phyloP scores from a whole-genome alignment of 495 filamentous ascomycete genomes.

The Astrocystis sublimbata region DNA sequence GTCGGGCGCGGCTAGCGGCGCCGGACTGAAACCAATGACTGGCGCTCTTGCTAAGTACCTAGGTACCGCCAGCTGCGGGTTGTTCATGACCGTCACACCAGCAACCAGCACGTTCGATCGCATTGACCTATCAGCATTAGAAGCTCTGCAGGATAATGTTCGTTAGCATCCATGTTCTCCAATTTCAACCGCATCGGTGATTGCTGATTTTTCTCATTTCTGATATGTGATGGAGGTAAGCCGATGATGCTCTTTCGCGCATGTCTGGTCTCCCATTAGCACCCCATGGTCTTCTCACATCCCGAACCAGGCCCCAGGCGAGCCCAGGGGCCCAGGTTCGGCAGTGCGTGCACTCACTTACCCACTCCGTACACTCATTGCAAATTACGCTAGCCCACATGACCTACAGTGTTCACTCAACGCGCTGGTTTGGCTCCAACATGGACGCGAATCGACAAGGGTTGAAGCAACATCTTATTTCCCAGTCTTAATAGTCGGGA shows the following conservation, averaged over 20 bases:
- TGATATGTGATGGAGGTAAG: too few species aligned
- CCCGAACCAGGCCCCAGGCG: too few species aligned
- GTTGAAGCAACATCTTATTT: not conserved
- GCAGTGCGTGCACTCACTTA: not conserved
- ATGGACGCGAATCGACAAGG: not conserved
- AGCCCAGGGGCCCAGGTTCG: too few species aligned
- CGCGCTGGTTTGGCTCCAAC: not conserved
- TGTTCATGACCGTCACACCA: not conserved
- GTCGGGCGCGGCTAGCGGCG: slow-evolving; percentile 23
- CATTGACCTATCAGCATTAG: not conserved
- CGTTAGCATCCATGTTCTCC: not conserved
- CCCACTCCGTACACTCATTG: not conserved
- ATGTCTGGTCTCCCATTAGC: not conserved
- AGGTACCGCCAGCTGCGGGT: slow-evolving; percentile 4
- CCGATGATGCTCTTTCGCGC: not conserved
- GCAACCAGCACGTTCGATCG: not conserved
- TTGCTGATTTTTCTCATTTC: too few species aligned
- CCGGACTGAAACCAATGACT: slow-evolving; percentile 10
- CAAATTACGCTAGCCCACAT: slow-evolving; percentile 3
- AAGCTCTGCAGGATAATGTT: not conserved
- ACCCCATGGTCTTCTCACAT: not conserved
- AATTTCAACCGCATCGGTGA: too few species aligned
- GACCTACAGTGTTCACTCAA: not conserved
- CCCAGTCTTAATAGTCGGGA: not conserved
- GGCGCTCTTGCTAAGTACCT: not conserved